Conservation (phyloP, 2,329 filamentous ascomycete genomes). For the Albophoma yamanashiensis region DNA sequence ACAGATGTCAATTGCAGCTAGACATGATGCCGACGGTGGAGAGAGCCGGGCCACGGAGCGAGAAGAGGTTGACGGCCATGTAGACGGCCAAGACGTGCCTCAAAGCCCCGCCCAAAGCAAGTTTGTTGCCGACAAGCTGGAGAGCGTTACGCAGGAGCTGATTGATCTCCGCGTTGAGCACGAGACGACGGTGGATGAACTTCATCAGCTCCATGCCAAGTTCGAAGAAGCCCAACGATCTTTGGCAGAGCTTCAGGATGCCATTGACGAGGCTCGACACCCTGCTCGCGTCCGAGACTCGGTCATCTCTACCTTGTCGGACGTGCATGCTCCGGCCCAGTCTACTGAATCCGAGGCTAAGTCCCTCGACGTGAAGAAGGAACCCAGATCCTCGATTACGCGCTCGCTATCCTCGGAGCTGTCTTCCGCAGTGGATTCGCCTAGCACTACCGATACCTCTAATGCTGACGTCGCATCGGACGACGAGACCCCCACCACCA, state of each 20-base stretch:
- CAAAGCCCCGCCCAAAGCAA: slow-evolving; percentile 71
- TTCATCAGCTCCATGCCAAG: slow-evolving; percentile 71
- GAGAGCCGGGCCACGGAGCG: background rate
- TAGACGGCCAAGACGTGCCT: slow-evolving; percentile 34
- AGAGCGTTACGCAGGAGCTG: slow-evolving; percentile 83
- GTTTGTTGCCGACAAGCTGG: slow-evolving; percentile 86
- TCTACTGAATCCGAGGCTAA: slow-evolving; percentile 79
- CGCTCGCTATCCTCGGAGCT: slow-evolving; percentile 91
- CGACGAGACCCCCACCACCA: slow-evolving; percentile 33
- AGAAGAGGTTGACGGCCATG: background rate
- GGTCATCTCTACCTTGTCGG: slow-evolving; percentile 41
- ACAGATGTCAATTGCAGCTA: slow-evolving; percentile 24
- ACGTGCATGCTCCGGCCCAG: slow-evolving; percentile 46
- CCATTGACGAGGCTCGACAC: slow-evolving; percentile 68
- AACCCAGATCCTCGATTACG: slow-evolving; percentile 56
- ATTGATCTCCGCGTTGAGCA: slow-evolving; percentile 86
- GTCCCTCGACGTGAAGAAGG: slow-evolving; percentile 60
- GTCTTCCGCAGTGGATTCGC: slow-evolving; percentile 74
- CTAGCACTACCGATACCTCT: slow-evolving; percentile 51
- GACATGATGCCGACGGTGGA: background rate
- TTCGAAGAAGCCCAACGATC: slow-evolving; percentile 83
- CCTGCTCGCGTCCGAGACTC: slow-evolving; percentile 43
- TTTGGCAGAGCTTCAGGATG: slow-evolving; percentile 76
- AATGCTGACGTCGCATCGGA: slow-evolving; percentile 38
- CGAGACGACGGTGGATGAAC: slow-evolving; percentile 71